phyloP scores from a whole-genome alignment of 2,329 filamentous ascomycete genomes.

The Trematosphaeria pertusa region DNA sequence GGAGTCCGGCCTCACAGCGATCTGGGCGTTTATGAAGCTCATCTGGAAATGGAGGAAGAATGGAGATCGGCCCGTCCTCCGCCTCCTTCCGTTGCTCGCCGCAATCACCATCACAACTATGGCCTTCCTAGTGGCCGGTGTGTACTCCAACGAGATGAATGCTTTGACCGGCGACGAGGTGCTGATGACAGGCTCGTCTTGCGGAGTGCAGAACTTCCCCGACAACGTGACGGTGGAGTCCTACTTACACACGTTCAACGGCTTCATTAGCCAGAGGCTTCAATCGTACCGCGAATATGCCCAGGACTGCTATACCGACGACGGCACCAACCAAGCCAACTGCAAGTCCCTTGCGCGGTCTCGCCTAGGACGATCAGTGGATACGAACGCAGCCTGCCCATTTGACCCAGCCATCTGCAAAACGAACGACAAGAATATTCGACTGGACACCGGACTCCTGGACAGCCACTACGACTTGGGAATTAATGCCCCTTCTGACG shows the following conservation, averaged over 20 bases:
- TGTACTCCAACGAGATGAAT: conserved; percentile 39
- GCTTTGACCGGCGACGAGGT: conserved; percentile 36
- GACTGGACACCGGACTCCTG: conserved; percentile 10
- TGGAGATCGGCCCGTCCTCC: neutral
- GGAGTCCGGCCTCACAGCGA: neutral
- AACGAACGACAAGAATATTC: conserved; percentile 1
- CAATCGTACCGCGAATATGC: neutral
- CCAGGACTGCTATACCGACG: conserved; percentile 2
- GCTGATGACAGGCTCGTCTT: conserved; percentile 17
- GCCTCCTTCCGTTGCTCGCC: conserved; percentile 25
- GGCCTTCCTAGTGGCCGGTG: conserved; percentile 29
- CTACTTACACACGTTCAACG: neutral
- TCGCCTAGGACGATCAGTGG: neutral
- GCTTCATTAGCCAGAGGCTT: neutral
- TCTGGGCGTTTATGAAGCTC: conserved; percentile 3
- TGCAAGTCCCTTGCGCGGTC: neutral
- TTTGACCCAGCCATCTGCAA: conserved; percentile 1
- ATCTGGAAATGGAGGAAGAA: conserved; percentile 10
- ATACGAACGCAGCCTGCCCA: conserved; percentile 5
- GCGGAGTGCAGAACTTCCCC: conserved; percentile 22
- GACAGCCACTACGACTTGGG: conserved; percentile 12
- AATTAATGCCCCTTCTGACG: conserved; percentile 1
- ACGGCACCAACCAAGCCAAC: neutral
- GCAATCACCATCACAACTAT: conserved; percentile 20
- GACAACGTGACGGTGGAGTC: conserved; percentile 13